Conservation (phyloP, 2,329 filamentous ascomycete species). For the Metarhizium sp. region DNA sequence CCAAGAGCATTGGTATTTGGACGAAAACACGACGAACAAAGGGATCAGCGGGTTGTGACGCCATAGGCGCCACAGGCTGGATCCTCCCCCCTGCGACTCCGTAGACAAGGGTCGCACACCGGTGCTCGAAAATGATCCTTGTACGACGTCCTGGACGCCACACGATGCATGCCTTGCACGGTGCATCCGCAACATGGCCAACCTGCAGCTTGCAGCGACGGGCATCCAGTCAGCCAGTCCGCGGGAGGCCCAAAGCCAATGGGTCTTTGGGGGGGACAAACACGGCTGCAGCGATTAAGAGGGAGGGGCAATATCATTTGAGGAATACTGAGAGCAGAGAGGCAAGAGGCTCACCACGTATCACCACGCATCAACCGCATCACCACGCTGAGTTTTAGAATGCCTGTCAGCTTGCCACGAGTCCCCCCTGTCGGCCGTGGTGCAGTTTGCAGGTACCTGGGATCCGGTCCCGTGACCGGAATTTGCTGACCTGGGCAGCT, state of each 20-base stretch:
- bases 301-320: too few species aligned
- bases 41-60: neutral
- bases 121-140: neutral
- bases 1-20: too few species aligned
- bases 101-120: neutral
- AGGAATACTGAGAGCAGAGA: too few species aligned
- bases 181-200: neutral
- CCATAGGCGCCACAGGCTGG: neutral
- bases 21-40: neutral
- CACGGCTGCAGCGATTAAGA: neutral
- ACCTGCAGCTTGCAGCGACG: neutral
- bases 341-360: too few species aligned
- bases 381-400: neutral
- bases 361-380: too few species aligned
- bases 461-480: neutral
- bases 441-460: neutral
- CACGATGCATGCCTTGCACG: neutral
- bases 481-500: neutral
- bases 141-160: neutral
- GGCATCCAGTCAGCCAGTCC: neutral
- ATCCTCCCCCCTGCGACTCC: neutral
- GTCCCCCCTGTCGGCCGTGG: neutral
- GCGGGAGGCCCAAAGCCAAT: neutral
- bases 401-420: neutral
- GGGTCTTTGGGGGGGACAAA: too few species aligned